These are phyloP conservation scores for Aspergillus niger DNA, from an alignment of 2,329 filamentous ascomycete species.

Conservation along the genomic window DNA sequence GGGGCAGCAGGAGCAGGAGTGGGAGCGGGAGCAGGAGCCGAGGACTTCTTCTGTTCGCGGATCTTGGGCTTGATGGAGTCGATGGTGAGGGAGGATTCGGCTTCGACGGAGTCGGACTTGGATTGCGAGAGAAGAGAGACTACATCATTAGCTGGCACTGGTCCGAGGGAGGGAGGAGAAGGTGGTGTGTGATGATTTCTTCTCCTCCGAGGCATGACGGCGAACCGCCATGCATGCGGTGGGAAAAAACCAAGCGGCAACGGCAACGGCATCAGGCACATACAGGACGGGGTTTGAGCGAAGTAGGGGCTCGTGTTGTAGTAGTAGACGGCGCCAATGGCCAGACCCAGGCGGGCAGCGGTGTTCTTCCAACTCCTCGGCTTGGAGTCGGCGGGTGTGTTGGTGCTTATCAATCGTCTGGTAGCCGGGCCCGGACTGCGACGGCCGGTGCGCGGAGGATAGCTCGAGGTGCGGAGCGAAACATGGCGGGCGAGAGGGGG, in stretches of 20 bases:
- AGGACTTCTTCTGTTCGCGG: constrained; percentile 30
- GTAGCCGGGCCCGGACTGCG: constrained; percentile 33
- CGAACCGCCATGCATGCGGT: not conserved
- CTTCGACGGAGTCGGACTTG: constrained; percentile 35
- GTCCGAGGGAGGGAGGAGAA: not conserved
- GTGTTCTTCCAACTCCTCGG: constrained; percentile 81
- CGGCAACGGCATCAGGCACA: constrained; percentile 36
- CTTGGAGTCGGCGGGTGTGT: constrained; percentile 59
- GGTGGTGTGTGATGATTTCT: not conserved
- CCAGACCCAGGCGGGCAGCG: constrained; percentile 72
- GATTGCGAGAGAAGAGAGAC: constrained; percentile 36
- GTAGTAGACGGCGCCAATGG: constrained; percentile 78
- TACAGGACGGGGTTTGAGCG: constrained; percentile 78
- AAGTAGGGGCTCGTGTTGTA: constrained; percentile 91
- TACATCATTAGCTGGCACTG: constrained; percentile 14
- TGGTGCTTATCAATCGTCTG: constrained; percentile 58
- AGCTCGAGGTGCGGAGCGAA: constrained; percentile 53
- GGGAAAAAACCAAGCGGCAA: constrained; percentile 12
- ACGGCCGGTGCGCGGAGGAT: constrained; percentile 42
- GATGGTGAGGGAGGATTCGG: constrained; percentile 62
- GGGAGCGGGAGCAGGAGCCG: constrained; percentile 1
- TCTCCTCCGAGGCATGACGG: not conserved
- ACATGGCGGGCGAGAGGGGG: constrained; percentile 45
- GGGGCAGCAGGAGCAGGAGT: constrained; percentile 12
- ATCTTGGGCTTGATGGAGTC: constrained; percentile 66